Evolutionary conservation across 1,284 basidiomycete genomes (phyloP).

Genomic region (Malassezia japonica): DNA sequence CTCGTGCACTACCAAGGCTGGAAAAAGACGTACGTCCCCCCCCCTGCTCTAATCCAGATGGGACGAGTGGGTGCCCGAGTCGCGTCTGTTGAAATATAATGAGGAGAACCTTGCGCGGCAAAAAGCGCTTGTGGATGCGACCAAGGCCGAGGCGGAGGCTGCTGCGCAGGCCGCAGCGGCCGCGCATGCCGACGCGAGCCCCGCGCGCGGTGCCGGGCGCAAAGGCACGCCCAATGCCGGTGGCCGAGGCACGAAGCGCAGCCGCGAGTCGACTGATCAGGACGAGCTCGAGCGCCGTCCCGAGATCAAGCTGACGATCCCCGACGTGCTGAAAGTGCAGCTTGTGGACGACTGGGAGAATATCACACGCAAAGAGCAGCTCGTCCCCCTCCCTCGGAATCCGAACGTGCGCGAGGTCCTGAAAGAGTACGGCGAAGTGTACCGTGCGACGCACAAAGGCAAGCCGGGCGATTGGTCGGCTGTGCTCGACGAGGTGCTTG

Average conservation of each 20-base stretch:
- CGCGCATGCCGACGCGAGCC: neutral
- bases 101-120: conserved; percentile 76
- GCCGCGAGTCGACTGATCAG: conserved; percentile 45
- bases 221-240: conserved; percentile 33
- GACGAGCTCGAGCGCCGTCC: conserved; percentile 60
- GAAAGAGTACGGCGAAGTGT: conserved; percentile 57
- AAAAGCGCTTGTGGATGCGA: conserved; percentile 48
- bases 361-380: conserved; percentile 84
- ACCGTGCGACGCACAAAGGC: conserved; percentile 13
- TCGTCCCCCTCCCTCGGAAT: conserved; percentile 72
- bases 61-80: conserved; percentile 93
- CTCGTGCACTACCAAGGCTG: conserved; percentile 98
- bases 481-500: conserved; percentile 67
- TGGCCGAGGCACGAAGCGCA: conserved; percentile 18
- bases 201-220: neutral
- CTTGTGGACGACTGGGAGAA: conserved; percentile 98
- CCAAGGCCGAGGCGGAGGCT: conserved; percentile 37
- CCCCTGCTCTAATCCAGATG: conserved; percentile 55
- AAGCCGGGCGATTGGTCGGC: conserved; percentile 48
- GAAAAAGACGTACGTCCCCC: conserved; percentile 79
- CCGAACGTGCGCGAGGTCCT: conserved; percentile 73
- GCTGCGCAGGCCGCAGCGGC: conserved; percentile 21
- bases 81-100: conserved; percentile 74
- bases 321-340: conserved; percentile 75
- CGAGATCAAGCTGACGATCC: conserved; percentile 81